Base-by-base conservation (phyloP, 371 early-diverging fungal species). In the Rhizopus microsporus region DNA sequence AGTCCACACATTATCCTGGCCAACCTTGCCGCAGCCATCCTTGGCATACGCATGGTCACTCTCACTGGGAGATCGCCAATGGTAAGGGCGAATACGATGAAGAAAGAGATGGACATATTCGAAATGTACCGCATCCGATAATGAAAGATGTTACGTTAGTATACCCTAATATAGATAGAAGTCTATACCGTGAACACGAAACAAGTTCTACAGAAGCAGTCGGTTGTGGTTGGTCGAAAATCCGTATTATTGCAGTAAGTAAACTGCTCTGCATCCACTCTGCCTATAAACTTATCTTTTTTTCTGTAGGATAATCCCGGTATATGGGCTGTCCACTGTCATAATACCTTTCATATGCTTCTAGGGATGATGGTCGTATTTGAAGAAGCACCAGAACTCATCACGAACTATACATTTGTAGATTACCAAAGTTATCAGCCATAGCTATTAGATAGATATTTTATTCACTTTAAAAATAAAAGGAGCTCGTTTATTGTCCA, bases 1-100 rank as follows among this genome's bases (percentile, higher is more conserved):
- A 78, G 38, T 55, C 59, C 5, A 74, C 71, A 0, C 63, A 71
- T 35, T 51, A 40, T 3, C 58, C 65, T 15, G 69, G 68, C 5
- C 57, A 69, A 7, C 63, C 68, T 9, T 78, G 78, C 43, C 63
- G 74, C 8, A 67, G 62, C 38, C 78, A 78, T 59, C 78, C 75
- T 8, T 78, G 78, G 78, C 78, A 78, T 39, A 78, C 75, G 2
- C 78, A 78, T 31, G 78, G 78, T 5, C 78, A 78, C 30, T 75
- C 73, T 2, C 78, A 78, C 51, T 78, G 71, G 66, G 67, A 67
- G 46, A 72, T 78, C 32, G 78, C 78, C 0, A 45, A 65, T 13
- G 78, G 78, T 10, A n/a, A 57, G 51, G 78, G 78, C 6, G 73
- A 75, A 54, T 78, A 78, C 30, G 52, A 60, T 12, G 65, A 71